Evolutionary conservation across 345 rosid species (phyloP), one percentile per base, ranked within the genome.

Genomic region (Abelmoschus esculentus): DNA sequence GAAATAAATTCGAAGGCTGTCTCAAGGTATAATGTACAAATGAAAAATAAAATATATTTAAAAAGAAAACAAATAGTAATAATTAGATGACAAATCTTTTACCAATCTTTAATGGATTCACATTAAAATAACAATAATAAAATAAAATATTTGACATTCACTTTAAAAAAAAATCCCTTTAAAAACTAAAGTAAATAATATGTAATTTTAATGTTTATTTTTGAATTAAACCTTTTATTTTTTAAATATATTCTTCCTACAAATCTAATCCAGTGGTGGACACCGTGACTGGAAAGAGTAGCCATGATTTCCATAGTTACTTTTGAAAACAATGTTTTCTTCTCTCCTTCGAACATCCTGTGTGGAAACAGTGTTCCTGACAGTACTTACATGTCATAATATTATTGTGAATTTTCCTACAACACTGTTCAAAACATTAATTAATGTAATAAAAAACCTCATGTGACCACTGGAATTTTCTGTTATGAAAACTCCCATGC

Each of bases 391-490:
- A 52, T 34, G 73, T 18, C 63, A 61, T 40, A 46, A 47, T 32
- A 61, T 60, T 12, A 62, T 60, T 49, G 28, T 49, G 34, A 19
- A 1, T 14, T 67, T 34, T 0, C 61, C 47, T 17, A 36, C 5
- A 7, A 56, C 5, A 66, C 31, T n/a, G 29, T 28, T 64, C 15
- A 13, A 9, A 59, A 29, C 18, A 60, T 58, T 60, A 32, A 55
- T 50, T 59, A 50, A 47, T 57, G 34, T 56, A 55, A 66, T 62
- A 52, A 66, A 62, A 54, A 44, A 50, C 69, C 70, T 55, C 73
- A 76, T 67, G 80, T 72, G 78, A 72, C 32, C 52, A 32, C 42
- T 67, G 17, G 15, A 71, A 17, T 49, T 42, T 62, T 74, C 38
- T 26, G 60, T 50, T 61, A 58, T 78, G 14, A 71, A 75, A 4